These are phyloP conservation scores for Orbilia quercus DNA, from an alignment of 2,329 filamentous ascomycete genomes.

Conservation along the genomic window DNA sequence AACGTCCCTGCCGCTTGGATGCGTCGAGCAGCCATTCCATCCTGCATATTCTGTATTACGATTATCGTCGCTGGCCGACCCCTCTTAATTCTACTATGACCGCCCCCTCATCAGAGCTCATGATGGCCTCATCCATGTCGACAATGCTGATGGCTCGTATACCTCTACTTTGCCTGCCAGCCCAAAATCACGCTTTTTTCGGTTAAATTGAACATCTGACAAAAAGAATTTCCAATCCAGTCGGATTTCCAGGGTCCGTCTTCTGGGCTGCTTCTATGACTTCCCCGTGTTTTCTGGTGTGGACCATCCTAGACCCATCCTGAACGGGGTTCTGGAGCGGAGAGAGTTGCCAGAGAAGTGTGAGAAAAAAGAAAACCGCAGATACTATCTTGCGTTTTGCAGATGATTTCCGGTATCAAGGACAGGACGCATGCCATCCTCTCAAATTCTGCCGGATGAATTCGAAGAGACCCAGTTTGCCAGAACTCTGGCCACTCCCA, in stretches of 20 bases:
- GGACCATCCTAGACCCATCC: slow-evolving; percentile 19
- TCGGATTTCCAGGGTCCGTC: slow-evolving; percentile 24
- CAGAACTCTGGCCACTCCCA: slow-evolving; percentile 46
- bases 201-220: slow-evolving; percentile 56
- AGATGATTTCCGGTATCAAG: slow-evolving; percentile 49
- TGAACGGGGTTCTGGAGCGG: slow-evolving; percentile 51
- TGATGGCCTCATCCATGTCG: slow-evolving; percentile 46
- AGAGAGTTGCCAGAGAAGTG: no score
- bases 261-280: slow-evolving; percentile 43
- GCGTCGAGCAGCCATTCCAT: not conserved
- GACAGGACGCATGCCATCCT: slow-evolving; percentile 30
- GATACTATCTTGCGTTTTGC: slow-evolving; percentile 46
- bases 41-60: not conserved
- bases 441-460: slow-evolving; percentile 53
- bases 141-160: slow-evolving; percentile 32
- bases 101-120: not conserved
- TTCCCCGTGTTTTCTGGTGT: slow-evolving; percentile 56
- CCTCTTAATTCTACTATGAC: slow-evolving; percentile 29
- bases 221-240: slow-evolving; percentile 39
- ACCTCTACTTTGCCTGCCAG: slow-evolving; percentile 33
- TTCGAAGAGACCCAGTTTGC: slow-evolving; percentile 40
- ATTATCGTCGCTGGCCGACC: slow-evolving; percentile 19
- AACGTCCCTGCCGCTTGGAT: not conserved
- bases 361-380: slow-evolving; percentile 23
- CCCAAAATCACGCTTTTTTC: slow-evolving; percentile 53